Evolutionary conservation across 805 yeast species (phyloP).

Genomic region (Sugiyamaella qingdaonensis): DNA sequence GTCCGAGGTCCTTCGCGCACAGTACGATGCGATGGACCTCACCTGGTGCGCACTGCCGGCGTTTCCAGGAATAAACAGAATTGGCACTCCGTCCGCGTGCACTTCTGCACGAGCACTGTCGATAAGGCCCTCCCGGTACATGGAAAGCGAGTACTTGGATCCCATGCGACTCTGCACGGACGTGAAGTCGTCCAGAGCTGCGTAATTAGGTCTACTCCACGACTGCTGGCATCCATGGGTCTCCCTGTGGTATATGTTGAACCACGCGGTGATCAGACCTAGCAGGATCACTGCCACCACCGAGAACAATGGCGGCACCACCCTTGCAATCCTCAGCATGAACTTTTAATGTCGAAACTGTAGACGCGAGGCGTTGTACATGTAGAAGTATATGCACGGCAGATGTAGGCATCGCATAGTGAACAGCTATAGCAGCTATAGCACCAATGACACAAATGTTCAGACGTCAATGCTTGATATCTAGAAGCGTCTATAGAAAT

Average conservation of each 20-base stretch:
- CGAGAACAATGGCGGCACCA: neutral
- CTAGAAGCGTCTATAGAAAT: no score
- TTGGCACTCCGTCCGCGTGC: conserved; percentile 63
- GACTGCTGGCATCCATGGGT: conserved; percentile 19
- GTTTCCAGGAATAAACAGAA: conserved; percentile 92
- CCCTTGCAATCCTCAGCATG: neutral
- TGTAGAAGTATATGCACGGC: neutral
- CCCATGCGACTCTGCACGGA: conserved; percentile 61
- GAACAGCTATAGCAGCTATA: no score
- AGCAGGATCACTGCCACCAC: neutral
- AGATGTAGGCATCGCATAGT: neutral
- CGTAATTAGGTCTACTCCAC: conserved; percentile 24
- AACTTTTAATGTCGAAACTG: neutral
- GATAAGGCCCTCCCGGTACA: conserved; percentile 76
- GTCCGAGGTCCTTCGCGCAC: conserved; percentile 48
- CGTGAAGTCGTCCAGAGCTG: conserved; percentile 18
- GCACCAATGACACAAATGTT: no score
- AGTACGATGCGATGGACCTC: conserved; percentile 84
- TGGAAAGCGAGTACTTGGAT: conserved; percentile 73
- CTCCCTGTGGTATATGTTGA: neutral
- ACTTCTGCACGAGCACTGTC: conserved; percentile 19
- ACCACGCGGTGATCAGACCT: neutral
- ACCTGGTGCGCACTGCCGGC: conserved; percentile 93
- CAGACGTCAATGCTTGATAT: no score
- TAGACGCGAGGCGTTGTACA: neutral